Evolutionary conservation across 805 yeast genomes (phyloP).

Genomic region (Suhomyces prunicola): DNA sequence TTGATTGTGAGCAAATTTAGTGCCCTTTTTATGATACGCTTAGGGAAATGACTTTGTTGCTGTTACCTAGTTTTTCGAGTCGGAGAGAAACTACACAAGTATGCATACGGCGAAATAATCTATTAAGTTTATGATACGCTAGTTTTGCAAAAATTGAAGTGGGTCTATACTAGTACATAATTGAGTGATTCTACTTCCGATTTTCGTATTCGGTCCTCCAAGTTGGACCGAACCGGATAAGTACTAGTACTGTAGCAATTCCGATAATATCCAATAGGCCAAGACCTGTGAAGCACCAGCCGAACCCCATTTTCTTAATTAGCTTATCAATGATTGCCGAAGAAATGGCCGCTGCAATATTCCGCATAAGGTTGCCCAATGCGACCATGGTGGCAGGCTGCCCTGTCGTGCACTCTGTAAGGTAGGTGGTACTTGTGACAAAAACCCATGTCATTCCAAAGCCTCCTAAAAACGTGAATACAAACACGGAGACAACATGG

Average conservation of each 20-base stretch:
- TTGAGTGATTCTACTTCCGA: neutral
- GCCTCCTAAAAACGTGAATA: conserved; percentile 45
- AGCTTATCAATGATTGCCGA: conserved; percentile 43
- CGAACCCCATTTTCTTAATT: conserved; percentile 39
- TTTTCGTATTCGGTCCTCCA: conserved; percentile 20
- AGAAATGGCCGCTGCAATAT: conserved; percentile 52
- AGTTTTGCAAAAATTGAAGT: neutral
- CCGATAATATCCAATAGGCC: conserved; percentile 28
- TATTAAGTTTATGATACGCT: neutral
- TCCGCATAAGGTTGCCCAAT: conserved; percentile 50
- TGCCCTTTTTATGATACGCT: neutral
- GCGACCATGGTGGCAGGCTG: conserved; percentile 56
- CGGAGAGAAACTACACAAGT: neutral
- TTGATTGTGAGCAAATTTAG: neutral
- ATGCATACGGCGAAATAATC: neutral
- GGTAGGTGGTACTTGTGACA: conserved; percentile 50
- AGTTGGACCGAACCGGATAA: conserved; percentile 18
- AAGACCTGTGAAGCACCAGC: conserved; percentile 56
- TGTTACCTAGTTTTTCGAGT: neutral
- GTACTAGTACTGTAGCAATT: conserved; percentile 14
- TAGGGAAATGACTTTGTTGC: neutral
- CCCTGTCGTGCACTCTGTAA: conserved; percentile 47
- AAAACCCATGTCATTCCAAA: conserved; percentile 58
- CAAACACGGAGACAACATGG: conserved; percentile 38
- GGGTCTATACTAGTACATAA: neutral